Percentiles rank a stretch among this genome's conserved stretches.
Evolutionary conservation across 164 flowering plant species (phyloP).

Genomic region (Vitis labrusca): DNA sequence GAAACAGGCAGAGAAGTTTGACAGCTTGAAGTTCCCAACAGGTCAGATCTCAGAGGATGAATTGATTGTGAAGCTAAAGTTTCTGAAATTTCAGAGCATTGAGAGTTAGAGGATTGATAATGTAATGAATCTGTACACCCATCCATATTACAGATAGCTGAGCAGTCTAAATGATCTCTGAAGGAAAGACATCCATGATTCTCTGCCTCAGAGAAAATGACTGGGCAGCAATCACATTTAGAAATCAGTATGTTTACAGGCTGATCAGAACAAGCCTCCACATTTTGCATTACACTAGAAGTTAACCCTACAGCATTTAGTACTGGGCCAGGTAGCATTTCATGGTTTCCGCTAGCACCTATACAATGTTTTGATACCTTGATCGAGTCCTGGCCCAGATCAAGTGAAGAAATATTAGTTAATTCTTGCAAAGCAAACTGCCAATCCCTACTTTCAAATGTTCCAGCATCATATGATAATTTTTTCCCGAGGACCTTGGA

Average conservation of each 20-base stretch:
- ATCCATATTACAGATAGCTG: slow-evolving; percentile 23
- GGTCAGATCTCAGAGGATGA: slow-evolving; percentile 29
- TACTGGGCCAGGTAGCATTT: slow-evolving; percentile 18
- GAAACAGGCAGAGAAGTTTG: slow-evolving; percentile 26
- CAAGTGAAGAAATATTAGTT: slow-evolving; percentile 31
- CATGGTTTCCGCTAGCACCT: slow-evolving; percentile 26
- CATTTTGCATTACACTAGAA: slow-evolving; percentile 28
- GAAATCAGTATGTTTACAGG: slow-evolving; percentile 30
- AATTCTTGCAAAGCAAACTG: slow-evolving; percentile 31
- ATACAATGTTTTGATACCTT: slow-evolving; percentile 23
- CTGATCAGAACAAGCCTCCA: slow-evolving; percentile 25
- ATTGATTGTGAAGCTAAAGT: slow-evolving; percentile 24
- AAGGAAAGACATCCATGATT: slow-evolving; percentile 27
- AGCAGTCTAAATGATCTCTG: slow-evolving; percentile 22
- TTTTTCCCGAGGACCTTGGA: slow-evolving; percentile 27
- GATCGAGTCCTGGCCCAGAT: slow-evolving; percentile 34
- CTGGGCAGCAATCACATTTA: slow-evolving; percentile 34
- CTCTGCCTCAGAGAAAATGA: slow-evolving; percentile 33
- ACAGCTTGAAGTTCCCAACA: slow-evolving; percentile 28
- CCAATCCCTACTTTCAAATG: slow-evolving; percentile 22
- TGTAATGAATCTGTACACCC: slow-evolving; percentile 24
- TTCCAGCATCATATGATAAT: slow-evolving; percentile 25
- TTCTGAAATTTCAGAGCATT: slow-evolving; percentile 24
- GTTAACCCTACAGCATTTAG: slow-evolving; percentile 26
- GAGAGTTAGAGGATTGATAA: slow-evolving; percentile 29